Conservation (phyloP, 2,329 filamentous ascomycete species). For the Cercospora sesami region DNA sequence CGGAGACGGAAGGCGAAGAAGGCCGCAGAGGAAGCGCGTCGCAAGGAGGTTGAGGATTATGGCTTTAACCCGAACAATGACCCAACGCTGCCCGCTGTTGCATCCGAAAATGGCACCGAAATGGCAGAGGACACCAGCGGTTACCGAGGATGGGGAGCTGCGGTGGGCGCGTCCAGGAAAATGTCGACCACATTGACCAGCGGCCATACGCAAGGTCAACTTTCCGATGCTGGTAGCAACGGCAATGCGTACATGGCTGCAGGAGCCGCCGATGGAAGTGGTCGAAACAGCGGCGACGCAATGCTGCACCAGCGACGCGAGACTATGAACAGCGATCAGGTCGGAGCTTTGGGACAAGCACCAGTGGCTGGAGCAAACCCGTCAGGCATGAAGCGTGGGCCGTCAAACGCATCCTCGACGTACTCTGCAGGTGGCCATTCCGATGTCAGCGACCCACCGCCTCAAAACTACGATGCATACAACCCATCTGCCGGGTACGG, state of each 20-base stretch:
- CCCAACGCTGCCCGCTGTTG: slow-evolving; percentile 67
- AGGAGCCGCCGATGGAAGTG: slow-evolving; percentile 61
- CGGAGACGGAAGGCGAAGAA: slow-evolving; percentile 83
- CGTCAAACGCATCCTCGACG: slow-evolving; percentile 93
- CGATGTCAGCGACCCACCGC: slow-evolving; percentile 54
- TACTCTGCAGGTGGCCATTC: slow-evolving; percentile 83
- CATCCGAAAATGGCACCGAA: slow-evolving; percentile 58
- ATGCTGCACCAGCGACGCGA: slow-evolving; percentile 51
- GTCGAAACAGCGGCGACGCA: slow-evolving; percentile 60
- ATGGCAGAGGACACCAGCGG: slow-evolving; percentile 78
- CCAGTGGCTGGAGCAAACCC: slow-evolving; percentile 64
- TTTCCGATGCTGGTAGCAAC: slow-evolving; percentile 69
- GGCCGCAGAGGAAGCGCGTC: slow-evolving; percentile 79
- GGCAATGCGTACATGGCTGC: slow-evolving; percentile 32
- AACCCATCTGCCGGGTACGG: slow-evolving; percentile 45
- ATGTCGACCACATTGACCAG: slow-evolving; percentile 87
- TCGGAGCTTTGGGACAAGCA: slow-evolving; percentile 66
- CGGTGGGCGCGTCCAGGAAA: slow-evolving; percentile 68
- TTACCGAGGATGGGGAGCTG: slow-evolving; percentile 82
- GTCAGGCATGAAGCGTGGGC: slow-evolving; percentile 75
- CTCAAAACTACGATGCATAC: slow-evolving; percentile 38
- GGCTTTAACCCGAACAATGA: slow-evolving; percentile 97
- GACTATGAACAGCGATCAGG: slow-evolving; percentile 64
- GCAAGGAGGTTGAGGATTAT: slow-evolving; percentile 97
- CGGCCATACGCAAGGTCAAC: slow-evolving; percentile 50